These are phyloP conservation scores for Chloris gayana DNA, from an alignment of 176 grass and related monocot species.

Conservation along the genomic window DNA sequence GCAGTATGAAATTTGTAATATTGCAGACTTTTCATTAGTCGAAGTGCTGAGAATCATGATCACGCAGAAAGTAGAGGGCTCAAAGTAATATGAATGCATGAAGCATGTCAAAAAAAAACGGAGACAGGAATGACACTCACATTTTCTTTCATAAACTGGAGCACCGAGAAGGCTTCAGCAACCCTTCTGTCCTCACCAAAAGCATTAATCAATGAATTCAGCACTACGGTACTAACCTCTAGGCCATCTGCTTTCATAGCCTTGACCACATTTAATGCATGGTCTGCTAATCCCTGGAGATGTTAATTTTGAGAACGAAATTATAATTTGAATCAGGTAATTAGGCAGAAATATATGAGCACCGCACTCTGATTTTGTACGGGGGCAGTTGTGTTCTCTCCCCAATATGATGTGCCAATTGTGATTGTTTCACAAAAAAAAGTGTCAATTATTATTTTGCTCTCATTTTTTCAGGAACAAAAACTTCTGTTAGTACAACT, in stretches of 20 bases:
- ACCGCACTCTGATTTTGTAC: not conserved
- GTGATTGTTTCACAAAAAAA: too few relatives aligned
- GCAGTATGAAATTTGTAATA: slow-evolving; percentile 36
- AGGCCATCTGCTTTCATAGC: slow-evolving; percentile 93
- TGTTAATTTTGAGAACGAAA: slow-evolving; percentile 25
- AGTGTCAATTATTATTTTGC: too few relatives aligned
- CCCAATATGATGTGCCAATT: too few relatives aligned
- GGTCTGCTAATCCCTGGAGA: slow-evolving; percentile 84
- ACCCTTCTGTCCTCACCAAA: slow-evolving; percentile 95
- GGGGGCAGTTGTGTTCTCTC: too few relatives aligned
- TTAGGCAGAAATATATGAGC: not conserved
- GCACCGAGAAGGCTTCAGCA: slow-evolving; percentile 89
- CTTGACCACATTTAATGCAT: slow-evolving; percentile 89
- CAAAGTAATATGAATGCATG: slow-evolving; percentile 21
- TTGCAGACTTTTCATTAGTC: not conserved
- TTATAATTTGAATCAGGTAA: slow-evolving; percentile 5
- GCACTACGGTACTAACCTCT: slow-evolving; percentile 71
- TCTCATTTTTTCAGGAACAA: too few relatives aligned
- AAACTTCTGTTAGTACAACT: too few relatives aligned
- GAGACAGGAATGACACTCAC: slow-evolving; percentile 44
- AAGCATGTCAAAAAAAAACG: slow-evolving; percentile 11
- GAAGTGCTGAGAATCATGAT: not conserved
- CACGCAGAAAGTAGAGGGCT: slow-evolving; percentile 14
- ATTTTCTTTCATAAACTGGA: slow-evolving; percentile 97
- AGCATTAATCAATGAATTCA: slow-evolving; percentile 96